phyloP scores from a whole-genome alignment of 1,139 yeast species.

The Yamadazyma siamensis region DNA sequence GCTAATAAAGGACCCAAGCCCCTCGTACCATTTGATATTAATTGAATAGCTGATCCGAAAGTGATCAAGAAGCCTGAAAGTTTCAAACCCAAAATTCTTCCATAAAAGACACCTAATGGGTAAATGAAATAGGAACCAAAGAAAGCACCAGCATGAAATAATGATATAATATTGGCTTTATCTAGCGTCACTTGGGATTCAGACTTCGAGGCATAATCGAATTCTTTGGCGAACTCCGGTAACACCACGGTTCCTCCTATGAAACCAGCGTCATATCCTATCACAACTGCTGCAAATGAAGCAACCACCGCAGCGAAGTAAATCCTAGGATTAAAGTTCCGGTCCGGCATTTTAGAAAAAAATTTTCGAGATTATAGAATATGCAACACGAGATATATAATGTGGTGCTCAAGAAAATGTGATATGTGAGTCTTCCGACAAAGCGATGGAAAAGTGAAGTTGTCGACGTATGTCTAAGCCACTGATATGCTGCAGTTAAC shows the following conservation, averaged over 20 bases:
- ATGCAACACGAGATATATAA: too few species aligned
- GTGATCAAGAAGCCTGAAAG: slow-evolving; percentile 30
- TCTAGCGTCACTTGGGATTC: slow-evolving; percentile 12
- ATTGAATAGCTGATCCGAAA: slow-evolving; percentile 37
- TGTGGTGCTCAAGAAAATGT: too few species aligned
- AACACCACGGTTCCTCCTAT: slow-evolving; percentile 30
- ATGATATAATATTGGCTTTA: slow-evolving; percentile 27
- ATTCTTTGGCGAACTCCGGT: slow-evolving; percentile 21
- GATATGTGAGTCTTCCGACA: too few species aligned
- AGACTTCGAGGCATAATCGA: slow-evolving; percentile 19
- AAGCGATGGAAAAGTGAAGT: too few species aligned
- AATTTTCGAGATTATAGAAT: too few species aligned
- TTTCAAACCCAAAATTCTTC: slow-evolving; percentile 22
- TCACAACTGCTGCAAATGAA: slow-evolving; percentile 32
- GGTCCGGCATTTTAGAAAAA: background rate
- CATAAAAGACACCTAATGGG: slow-evolving; percentile 24
- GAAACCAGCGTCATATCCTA: slow-evolving; percentile 32
- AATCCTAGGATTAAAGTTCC: slow-evolving; percentile 4
- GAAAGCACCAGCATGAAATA: slow-evolving; percentile 33
- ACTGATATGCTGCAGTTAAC: too few species aligned
- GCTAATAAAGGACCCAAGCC: slow-evolving; percentile 9
- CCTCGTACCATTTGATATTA: slow-evolving; percentile 3
- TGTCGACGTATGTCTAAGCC: too few species aligned
- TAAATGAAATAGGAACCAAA: slow-evolving; percentile 25
- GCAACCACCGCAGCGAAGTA: slow-evolving; percentile 23